phyloP scores from a whole-genome alignment of 352 stramenopile species.

The Pythium sukuiense region DNA sequence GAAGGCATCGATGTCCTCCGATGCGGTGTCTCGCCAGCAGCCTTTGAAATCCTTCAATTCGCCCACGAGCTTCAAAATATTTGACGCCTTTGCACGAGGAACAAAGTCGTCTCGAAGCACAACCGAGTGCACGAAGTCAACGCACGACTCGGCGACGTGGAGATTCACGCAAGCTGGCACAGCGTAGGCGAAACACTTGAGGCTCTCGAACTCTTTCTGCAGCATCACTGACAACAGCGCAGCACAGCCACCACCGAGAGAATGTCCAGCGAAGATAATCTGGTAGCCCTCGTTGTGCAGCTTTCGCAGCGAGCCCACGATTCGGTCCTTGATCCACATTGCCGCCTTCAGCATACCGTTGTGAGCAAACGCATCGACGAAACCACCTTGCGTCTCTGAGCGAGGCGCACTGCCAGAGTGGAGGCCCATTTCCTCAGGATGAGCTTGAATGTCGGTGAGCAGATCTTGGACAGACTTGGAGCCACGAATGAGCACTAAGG shows the following conservation, averaged over 20 bases:
- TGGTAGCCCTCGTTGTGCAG: conserved; percentile 78
- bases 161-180: conserved; percentile 82
- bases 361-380: conserved; percentile 85
- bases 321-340: conserved; percentile 87
- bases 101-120: conserved; percentile 87
- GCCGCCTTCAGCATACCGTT: conserved; percentile 86
- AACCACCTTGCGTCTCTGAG: conserved; percentile 57
- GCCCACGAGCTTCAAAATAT: conserved; percentile 73
- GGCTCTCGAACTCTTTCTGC: conserved; percentile 78
- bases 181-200: conserved; percentile 87
- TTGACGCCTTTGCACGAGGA: conserved; percentile 78
- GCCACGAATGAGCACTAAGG: conserved; percentile 75
- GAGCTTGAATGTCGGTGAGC: conserved; percentile 83
- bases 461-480: conserved; percentile 87
- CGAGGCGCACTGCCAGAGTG: conserved; percentile 36
- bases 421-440: conserved; percentile 70
- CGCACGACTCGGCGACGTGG: conserved; percentile 75
- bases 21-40: conserved; percentile 76
- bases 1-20: conserved; percentile 77
- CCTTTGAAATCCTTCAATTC: conserved; percentile 83
- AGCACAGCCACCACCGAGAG: conserved; percentile 75
- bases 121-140: conserved; percentile 79
- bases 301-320: conserved; percentile 70
- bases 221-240: conserved; percentile 82
- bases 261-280: conserved; percentile 82